Conservation (phyloP, 768 basidiomycete species). For the Leccinum imitatum region DNA sequence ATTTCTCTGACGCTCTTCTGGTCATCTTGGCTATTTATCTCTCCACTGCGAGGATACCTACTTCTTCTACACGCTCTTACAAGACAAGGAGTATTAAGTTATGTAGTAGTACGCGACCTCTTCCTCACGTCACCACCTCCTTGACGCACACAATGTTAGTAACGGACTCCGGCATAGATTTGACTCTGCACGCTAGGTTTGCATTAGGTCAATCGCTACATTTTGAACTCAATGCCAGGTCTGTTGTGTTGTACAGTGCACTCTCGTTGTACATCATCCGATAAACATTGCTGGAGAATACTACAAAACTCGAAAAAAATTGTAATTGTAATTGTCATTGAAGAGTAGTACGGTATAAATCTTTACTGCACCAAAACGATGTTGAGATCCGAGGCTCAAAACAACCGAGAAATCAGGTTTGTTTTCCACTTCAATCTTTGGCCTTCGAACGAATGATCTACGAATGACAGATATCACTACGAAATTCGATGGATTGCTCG, state of each 20-base stretch:
- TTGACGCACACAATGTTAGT: not conserved
- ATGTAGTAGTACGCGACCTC: not conserved
- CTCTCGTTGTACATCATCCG: not conserved
- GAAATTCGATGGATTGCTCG: too few species aligned
- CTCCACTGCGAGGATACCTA: not conserved
- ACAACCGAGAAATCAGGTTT: too few species aligned
- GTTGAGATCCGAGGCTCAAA: too few species aligned
- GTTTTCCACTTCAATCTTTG: too few species aligned
- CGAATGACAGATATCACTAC: too few species aligned
- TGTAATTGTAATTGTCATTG: too few species aligned
- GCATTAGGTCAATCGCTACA: not conserved
- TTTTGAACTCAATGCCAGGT: not conserved
- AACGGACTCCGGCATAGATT: not conserved
- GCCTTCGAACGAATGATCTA: too few species aligned
- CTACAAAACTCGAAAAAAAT: not conserved
- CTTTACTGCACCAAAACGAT: too few species aligned
- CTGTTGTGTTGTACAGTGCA: not conserved
- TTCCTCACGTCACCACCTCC: not conserved
- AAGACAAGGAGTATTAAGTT: not conserved
- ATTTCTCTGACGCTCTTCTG: not conserved
- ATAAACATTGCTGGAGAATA: not conserved
- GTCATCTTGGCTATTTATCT: not conserved
- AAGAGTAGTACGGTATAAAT: too few species aligned
- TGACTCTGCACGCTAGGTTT: not conserved
- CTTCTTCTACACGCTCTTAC: not conserved